Conservation (phyloP, 192 early-diverging fungal species). For the Dissophora globulifera region DNA sequence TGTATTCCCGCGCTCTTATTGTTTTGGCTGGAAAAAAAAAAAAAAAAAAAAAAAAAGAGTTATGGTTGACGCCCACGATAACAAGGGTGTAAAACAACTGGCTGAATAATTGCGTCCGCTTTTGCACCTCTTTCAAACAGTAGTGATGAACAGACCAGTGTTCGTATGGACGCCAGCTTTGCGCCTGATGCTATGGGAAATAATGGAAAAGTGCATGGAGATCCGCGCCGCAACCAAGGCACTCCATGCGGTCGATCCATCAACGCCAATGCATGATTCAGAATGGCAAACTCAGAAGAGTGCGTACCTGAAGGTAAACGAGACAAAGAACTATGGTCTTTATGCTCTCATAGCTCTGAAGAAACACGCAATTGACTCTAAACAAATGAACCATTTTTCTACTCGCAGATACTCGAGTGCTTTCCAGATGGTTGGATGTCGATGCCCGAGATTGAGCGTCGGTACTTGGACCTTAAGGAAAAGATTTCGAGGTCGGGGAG, state of each 20-base stretch:
- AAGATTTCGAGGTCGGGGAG: background rate
- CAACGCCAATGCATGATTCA: background rate
- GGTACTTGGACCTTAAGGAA: slow-evolving; percentile 9
- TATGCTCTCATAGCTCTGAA: background rate
- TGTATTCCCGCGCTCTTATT: no score
- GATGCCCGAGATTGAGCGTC: background rate
- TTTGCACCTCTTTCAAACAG: background rate
- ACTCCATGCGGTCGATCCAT: background rate
- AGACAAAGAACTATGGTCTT: background rate
- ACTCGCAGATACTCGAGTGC: slow-evolving; percentile 2
- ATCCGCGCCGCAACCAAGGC: background rate
- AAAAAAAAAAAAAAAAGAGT: background rate
- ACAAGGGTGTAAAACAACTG: no score
- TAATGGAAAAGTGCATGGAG: slow-evolving; percentile 16
- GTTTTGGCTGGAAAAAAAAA: background rate
- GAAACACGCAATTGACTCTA: no score
- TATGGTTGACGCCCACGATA: no score
- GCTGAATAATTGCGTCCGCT: no score
- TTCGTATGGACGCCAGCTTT: slow-evolving; percentile 10
- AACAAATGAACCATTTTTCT: no score
- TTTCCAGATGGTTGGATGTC: slow-evolving; percentile 12
- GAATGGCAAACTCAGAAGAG: background rate
- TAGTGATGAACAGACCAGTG: background rate
- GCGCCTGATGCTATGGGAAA: slow-evolving; percentile 13
- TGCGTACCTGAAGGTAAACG: background rate